Evolutionary conservation across 306 rosid genomes (phyloP).

Genomic region (Myrica gale): DNA sequence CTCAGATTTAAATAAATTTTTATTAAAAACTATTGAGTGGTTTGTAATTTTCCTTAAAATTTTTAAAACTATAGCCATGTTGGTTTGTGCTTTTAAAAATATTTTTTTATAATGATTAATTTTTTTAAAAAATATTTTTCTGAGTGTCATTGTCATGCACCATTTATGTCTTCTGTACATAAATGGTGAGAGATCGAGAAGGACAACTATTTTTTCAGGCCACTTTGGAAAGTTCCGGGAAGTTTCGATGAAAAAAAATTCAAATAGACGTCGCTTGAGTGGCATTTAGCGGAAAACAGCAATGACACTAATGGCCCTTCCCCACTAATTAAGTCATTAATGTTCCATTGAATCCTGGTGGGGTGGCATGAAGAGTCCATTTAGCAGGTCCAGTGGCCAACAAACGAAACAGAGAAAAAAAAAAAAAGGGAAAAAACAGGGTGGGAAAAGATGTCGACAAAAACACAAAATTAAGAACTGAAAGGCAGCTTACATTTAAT

Average conservation of each 20-base stretch:
- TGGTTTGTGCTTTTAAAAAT: no score
- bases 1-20: no score
- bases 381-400: neutral
- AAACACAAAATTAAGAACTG: neutral
- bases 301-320: constrained; percentile 6
- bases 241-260: constrained; percentile 34
- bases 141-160: neutral
- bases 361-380: constrained; percentile 2
- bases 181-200: constrained; percentile 27
- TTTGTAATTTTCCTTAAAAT: no score
- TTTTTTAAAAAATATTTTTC: no score
- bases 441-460: no score
- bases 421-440: no score
- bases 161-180: no score
- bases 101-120: no score
- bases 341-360: neutral
- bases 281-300: constrained; percentile 4
- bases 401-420: neutral
- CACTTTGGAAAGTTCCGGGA: constrained; percentile 45
- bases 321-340: neutral
- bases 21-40: no score
- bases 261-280: neutral
- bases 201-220: constrained; percentile 32
- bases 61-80: no score
- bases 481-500: neutral